Evolutionary conservation across 306 rosid species (phyloP), one percentile per base, ranked within the genome.

Genomic region (Pueraria montana): DNA sequence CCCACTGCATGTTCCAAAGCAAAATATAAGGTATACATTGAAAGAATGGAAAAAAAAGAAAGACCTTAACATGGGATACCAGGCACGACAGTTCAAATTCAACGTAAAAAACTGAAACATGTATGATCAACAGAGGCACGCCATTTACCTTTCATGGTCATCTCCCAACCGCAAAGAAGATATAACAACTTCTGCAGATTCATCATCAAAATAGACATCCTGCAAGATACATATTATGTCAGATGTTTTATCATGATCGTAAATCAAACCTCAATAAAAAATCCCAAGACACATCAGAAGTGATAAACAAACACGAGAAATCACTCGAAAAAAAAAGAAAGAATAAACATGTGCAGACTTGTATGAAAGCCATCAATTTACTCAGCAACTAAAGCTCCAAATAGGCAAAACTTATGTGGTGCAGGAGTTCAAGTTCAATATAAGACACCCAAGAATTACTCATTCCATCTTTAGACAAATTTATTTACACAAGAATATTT

Each of bases 121-220:
- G 46, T 43, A 82, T 49, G 68, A 76, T 26, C 46, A 8, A 5
- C 3, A 38, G 64, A 72, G 52, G 63, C 40, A 56, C 61, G 82
- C 55, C 58, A 83, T 82, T 74, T 83, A 92, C 99, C 98, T 91
- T 81, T 96, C 98, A 82, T 92, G 99, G 84, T 92, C 99, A 88
- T 96, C 99, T 68, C 98, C 98, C 87, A 94, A 80, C 68, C 97
- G 98, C 87, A 96, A 83, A 59, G 99, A 96, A 79, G 99, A 94
- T 71, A 94, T 92, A 67, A 94, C 98, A 52, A 96, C 98, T 88
- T 96, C 99, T 26, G 99, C 99, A 86, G 99, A 96, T 89, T 94
- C 99, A 88, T 96, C 99, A 85, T 96, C 99, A 77, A 96, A 96
- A 85, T 92, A 94, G 50, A 94, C 95, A 85, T 96, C 99, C 99